phyloP scores from a whole-genome alignment of 2,329 filamentous ascomycete species.

The Pseudogymnoascus sp. region DNA sequence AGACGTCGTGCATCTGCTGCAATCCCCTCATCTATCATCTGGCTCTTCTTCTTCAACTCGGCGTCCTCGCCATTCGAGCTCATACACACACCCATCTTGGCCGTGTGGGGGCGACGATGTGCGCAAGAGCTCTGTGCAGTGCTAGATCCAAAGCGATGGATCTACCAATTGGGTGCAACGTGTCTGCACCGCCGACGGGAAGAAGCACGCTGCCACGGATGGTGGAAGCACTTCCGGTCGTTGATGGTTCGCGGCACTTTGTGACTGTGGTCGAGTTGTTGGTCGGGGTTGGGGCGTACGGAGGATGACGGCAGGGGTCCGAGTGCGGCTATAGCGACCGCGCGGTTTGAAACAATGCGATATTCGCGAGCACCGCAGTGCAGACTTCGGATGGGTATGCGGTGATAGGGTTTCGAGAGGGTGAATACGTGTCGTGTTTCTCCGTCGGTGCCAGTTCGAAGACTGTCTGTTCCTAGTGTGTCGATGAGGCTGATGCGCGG shows the following conservation, averaged over 20 bases:
- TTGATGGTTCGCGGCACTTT: neutral
- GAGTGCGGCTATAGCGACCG: conserved; percentile 3
- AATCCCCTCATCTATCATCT: conserved; percentile 86
- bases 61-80: conserved; percentile 73
- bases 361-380: conserved; percentile 7
- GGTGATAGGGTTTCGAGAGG: neutral
- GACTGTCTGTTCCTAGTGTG: neutral
- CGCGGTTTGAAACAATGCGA: conserved; percentile 8
- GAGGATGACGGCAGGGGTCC: conserved; percentile 9
- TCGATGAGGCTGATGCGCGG: neutral
- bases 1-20: conserved; percentile 91
- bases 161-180: conserved; percentile 6
- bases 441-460: neutral
- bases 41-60: conserved; percentile 92
- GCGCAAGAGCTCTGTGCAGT: neutral
- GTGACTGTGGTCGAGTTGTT: neutral
- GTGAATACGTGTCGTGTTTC: conserved; percentile 1
- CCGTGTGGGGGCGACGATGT: conserved; percentile 4
- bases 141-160: conserved; percentile 6
- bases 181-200: conserved; percentile 1
- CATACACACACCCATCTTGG: conserved; percentile 86
- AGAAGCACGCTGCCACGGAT: conserved; percentile 6
- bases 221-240: conserved; percentile 4
- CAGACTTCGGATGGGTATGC: neutral
- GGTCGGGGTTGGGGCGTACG: neutral